Base-by-base conservation (phyloP, 148 eudicot genomes). In the Suaeda aralocaspica region DNA sequence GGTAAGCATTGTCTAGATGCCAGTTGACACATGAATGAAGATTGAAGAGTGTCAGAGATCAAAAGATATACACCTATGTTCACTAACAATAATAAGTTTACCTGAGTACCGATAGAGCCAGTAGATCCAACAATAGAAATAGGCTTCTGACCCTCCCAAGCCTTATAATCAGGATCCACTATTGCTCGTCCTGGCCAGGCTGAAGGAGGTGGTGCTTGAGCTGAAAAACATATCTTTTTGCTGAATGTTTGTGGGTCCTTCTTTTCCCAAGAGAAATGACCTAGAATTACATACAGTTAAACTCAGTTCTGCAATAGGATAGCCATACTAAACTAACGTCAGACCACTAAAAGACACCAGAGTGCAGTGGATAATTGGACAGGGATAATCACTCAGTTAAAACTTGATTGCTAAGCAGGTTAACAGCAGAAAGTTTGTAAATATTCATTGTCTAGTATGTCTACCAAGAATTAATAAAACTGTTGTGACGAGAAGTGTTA, bases 41-140 rank as follows among this genome's bases (percentile, higher is more conserved):
- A 36, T 36, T 36, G 5, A 16, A 6, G 31, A 21, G 31, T 73
- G 55, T 65, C 45, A 34, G 50, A 30, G 9, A 51, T 39, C 15
- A 63, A 64, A 50, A 28, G 1, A 15, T 42, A 18, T 13, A 25
- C 65, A 36, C 24, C 39, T 31, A 64, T 26, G 50, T 29, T 5
- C 50, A 58, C 25, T 36, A 22, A n/a, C 29, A 68, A 59, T 33
- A 29, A 18, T 22, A 33, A 0, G 34, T 26, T 78, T 60, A 92
- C 99, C 96, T 95, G 99, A 77, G 97, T 95, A 65, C 99, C 99
- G 74, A 95, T 95, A 64, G 97, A 91, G 59, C 99, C 99, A 24
- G 99, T 95, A 68, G 99, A 95, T 61, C 99, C 99, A 77, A 95
- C 82, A 48, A 95, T 77, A 26, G 99, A 86, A 19, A 95, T 87